These are phyloP conservation scores for Coprinellus aureogranulatus DNA, from an alignment of 768 basidiomycete species.

Conservation along the genomic window DNA sequence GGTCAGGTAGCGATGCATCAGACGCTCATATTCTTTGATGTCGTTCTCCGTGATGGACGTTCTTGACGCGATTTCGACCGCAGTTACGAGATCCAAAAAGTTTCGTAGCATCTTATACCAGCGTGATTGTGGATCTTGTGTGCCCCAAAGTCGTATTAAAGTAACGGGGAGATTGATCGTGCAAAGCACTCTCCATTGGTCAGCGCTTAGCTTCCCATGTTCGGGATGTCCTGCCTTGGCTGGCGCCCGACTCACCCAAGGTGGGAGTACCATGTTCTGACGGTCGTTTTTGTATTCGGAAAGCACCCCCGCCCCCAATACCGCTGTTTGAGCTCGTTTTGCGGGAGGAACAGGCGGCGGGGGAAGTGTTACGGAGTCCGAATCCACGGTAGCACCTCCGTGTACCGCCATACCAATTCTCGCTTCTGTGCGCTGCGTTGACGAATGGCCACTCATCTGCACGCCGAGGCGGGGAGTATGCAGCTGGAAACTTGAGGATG, in stretches of 20 bases:
- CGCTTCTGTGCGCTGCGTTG: no score
- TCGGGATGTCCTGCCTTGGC: conserved; percentile 19
- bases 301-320: conserved; percentile 16
- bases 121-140: conserved; percentile 7
- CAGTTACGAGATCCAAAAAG: conserved; percentile 28
- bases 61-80: conserved; percentile 19
- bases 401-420: no score
- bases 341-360: no score
- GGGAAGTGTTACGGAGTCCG: no score
- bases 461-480: no score
- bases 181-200: conserved; percentile 33
- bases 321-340: conserved; percentile 2
- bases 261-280: conserved; percentile 21
- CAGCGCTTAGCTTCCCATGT: conserved; percentile 29
- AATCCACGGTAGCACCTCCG: no score
- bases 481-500: no score
- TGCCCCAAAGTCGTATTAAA: conserved; percentile 33
- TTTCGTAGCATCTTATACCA: conserved; percentile 22
- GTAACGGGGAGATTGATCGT: conserved; percentile 32
- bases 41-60: conserved; percentile 10
- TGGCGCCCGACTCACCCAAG: conserved; percentile 20
- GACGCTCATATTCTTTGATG: conserved; percentile 8
- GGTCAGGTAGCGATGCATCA: conserved; percentile 18
- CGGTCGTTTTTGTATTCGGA: conserved; percentile 12
- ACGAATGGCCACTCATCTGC: no score